These are phyloP conservation scores for Coniferiporia sulphurascens DNA, from an alignment of 1,284 basidiomycete genomes.

Conservation along the genomic window DNA sequence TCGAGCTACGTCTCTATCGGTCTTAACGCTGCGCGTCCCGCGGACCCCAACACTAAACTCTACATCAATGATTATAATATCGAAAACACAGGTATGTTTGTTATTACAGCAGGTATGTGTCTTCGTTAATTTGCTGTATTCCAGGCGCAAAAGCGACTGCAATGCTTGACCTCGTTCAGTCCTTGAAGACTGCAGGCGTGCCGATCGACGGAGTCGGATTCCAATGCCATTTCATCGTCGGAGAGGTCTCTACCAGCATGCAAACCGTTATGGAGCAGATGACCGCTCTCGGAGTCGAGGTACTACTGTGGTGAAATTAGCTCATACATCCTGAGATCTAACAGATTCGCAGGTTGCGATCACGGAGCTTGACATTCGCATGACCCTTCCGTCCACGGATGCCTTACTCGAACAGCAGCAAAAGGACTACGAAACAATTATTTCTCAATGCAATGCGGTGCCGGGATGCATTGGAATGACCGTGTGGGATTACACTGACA, in stretches of 20 bases:
- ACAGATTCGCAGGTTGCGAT: slow-evolving; percentile 30
- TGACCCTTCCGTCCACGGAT: slow-evolving; percentile 44
- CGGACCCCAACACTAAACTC: slow-evolving; percentile 33
- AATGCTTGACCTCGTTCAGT: slow-evolving; percentile 40
- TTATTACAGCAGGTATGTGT: neutral
- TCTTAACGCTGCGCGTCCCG: slow-evolving; percentile 31
- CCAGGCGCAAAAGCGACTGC: slow-evolving; percentile 39
- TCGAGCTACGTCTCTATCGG: slow-evolving; percentile 32
- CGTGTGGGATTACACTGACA: slow-evolving; percentile 48
- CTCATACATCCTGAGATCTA: neutral
- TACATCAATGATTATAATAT: slow-evolving; percentile 35
- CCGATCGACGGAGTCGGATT: slow-evolving; percentile 48
- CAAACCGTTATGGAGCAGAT: slow-evolving; percentile 40
- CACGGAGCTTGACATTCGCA: slow-evolving; percentile 52
- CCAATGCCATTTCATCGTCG: slow-evolving; percentile 49
- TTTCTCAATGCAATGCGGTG: slow-evolving; percentile 40
- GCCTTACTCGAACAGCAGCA: slow-evolving; percentile 45
- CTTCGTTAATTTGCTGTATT: neutral
- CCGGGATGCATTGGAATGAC: slow-evolving; percentile 42
- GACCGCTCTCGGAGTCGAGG: slow-evolving; percentile 46
- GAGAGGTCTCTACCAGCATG: slow-evolving; percentile 36
- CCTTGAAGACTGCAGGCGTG: slow-evolving; percentile 35
- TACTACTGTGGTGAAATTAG: slow-evolving; percentile 19
- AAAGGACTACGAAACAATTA: slow-evolving; percentile 41
- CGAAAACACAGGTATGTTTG: slow-evolving; percentile 24